Percentiles rank a stretch among this genome's conserved stretches.
Evolutionary conservation across 805 yeast species (phyloP).

Genomic region (Lipomyces kockii): DNA sequence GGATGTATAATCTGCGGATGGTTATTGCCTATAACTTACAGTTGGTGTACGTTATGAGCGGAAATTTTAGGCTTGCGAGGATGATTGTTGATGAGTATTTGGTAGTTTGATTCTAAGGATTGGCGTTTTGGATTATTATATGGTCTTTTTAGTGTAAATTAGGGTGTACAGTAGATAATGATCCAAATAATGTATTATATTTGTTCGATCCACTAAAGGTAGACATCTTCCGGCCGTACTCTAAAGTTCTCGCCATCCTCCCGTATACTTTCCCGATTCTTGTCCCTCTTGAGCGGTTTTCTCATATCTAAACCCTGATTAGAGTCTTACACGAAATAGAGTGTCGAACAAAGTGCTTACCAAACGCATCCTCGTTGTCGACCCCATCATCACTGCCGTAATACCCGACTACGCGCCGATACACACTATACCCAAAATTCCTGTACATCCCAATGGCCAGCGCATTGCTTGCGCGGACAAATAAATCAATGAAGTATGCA

Average conservation of each 20-base stretch:
- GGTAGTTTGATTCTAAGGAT: conserved; percentile 9
- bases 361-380: conserved; percentile 84
- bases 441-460: conserved; percentile 84
- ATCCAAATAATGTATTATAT: not conserved
- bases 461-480: conserved; percentile 83
- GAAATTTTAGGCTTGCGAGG: conserved; percentile 69
- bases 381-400: conserved; percentile 56
- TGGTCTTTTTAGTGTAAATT: not conserved
- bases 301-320: conserved; percentile 46
- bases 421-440: conserved; percentile 82
- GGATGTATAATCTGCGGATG: conserved; percentile 58
- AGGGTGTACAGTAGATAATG: not conserved
- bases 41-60: conserved; percentile 74
- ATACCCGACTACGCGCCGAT: conserved; percentile 85
- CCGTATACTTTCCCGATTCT: conserved; percentile 39
- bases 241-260: conserved; percentile 39
- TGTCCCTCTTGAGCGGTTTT: conserved; percentile 47
- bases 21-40: conserved; percentile 89
- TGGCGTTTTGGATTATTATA: not conserved
- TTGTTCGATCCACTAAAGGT: conserved; percentile 11
- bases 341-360: conserved; percentile 47
- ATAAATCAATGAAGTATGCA: conserved; percentile 85
- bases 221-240: conserved; percentile 38
- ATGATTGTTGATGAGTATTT: conserved; percentile 68
- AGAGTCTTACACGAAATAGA: not conserved